Base-by-base conservation (phyloP, 345 rosid genomes). In the Gossypium anomalum region DNA sequence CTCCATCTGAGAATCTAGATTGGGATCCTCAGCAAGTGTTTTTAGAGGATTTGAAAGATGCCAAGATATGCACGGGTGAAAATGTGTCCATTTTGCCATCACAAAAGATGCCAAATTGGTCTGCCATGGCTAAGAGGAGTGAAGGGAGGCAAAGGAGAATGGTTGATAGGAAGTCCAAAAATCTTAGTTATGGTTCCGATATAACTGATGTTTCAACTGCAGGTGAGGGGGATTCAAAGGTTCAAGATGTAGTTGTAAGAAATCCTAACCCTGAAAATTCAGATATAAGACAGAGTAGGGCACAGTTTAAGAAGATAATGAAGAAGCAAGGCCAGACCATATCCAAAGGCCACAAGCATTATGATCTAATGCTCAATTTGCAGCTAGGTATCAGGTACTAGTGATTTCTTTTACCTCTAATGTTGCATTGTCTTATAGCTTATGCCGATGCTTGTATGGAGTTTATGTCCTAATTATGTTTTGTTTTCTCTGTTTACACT, bases 311-410 rank as follows among this genome's bases (percentile, higher is more conserved):
- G 72, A 72, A 84, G 59, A 90, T 89, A 16, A 75, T 82, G 34
- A 95, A 87, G 88, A 89, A 77, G 82, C 94, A 93, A 79, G 99
- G 99, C 29, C 87, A 79, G 72, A 93, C 93, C 2, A 93, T 95
- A 71, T 82, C 92, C 5, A 95, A 93, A 85, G 99, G 98, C 29
- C 99, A 95, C 67, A 92, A 90, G 82, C 93, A 95, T 75, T 95
- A 93, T 72, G 98, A 93, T 8, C 97, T 95, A 72, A 95, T 95
- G 99, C 98, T 95, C 70, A 95, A 95, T 82, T 87, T 95, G 82
- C 99, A 95, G 85, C 77, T 93, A 23, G 99, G 99, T 67, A 93
- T 95, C 82, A 93, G 99, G 99, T 93, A 34, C 41, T 5, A 85
- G 5, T 48, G 57, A 5, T 13, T 47, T 59, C 16, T 17, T 10